A percentile compares a stretch with the other conserved stretches of the same genome.
Evolutionary conservation across 2,329 filamentous ascomycete species (phyloP).

Genomic region (Botryotinia globosa): DNA sequence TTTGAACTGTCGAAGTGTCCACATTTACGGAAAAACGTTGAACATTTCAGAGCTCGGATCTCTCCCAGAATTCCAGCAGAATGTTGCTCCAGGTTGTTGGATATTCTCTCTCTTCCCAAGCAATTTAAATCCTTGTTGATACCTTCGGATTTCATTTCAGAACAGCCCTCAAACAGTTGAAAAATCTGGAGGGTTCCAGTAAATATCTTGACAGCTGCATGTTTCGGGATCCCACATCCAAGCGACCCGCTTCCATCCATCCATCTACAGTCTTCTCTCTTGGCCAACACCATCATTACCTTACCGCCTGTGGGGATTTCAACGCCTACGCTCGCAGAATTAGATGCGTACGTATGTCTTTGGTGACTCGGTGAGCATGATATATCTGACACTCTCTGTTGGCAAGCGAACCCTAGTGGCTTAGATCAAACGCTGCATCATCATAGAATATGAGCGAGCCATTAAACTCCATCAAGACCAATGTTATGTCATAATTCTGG

Average conservation of each 20-base stretch:
- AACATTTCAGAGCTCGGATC: not conserved
- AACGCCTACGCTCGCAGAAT: not conserved
- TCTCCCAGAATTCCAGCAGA: not conserved
- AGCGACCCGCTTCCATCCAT: slow-evolving; percentile 8
- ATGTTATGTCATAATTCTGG: not conserved
- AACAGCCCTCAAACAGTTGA: not conserved
- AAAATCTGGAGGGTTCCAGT: not conserved
- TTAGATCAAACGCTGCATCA: not conserved
- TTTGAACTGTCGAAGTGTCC: not conserved
- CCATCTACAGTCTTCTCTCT: not conserved
- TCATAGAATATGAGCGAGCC: not conserved
- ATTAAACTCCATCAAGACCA: not conserved
- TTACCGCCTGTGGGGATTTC: not conserved
- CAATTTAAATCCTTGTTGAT: not conserved
- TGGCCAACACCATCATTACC: slow-evolving; percentile 2
- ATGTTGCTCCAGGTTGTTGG: not conserved
- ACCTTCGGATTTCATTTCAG: not conserved
- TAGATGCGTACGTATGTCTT: not conserved
- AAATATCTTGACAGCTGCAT: slow-evolving; percentile 21
- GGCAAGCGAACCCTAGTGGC: slow-evolving; percentile 1
- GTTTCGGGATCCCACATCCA: slow-evolving; percentile 20
- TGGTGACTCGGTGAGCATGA: not conserved
- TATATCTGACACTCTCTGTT: not conserved
- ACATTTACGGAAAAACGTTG: not conserved
- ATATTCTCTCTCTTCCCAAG: not conserved